Evolutionary conservation across 768 basidiomycete species (phyloP).

Genomic region (Atractiella rhizophila): DNA sequence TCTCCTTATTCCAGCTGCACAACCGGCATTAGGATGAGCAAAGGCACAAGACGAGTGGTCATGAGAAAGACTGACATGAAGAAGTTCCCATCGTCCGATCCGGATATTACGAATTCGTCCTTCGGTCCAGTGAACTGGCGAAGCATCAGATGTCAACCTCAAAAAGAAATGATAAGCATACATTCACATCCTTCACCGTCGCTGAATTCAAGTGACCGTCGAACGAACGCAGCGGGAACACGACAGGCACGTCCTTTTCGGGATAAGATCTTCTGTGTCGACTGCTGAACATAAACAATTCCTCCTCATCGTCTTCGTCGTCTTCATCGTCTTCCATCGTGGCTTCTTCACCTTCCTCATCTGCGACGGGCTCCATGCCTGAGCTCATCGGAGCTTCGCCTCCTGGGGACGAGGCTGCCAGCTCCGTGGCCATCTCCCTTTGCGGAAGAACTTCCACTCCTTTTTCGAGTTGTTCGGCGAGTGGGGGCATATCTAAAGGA

Average conservation of each 20-base stretch:
- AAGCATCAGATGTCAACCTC: background rate
- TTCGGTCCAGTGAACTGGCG: background rate
- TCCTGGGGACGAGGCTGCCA: background rate
- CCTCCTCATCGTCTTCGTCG: no score
- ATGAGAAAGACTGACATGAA: no score
- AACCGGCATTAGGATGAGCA: no score
- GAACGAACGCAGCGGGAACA: slow-evolving; percentile 7
- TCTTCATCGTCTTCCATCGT: background rate
- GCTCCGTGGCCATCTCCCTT: background rate
- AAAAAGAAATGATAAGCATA: background rate
- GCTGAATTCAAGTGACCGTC: slow-evolving; percentile 12
- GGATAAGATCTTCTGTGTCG: background rate
- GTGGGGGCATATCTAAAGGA: background rate
- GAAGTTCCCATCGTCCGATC: slow-evolving; percentile 14
- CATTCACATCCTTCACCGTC: slow-evolving; percentile 18
- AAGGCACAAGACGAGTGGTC: no score
- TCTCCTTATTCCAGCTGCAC: slow-evolving; percentile 8
- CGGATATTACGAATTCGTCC: slow-evolving; percentile 6
- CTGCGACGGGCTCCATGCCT: background rate
- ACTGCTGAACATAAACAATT: no score
- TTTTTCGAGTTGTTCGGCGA: background rate
- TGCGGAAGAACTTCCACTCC: background rate
- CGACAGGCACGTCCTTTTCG: slow-evolving; percentile 5
- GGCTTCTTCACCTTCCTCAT: background rate
- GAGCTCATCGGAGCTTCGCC: background rate